Conservation (phyloP, 345 rosid species). For the Dimocarpus longan region DNA sequence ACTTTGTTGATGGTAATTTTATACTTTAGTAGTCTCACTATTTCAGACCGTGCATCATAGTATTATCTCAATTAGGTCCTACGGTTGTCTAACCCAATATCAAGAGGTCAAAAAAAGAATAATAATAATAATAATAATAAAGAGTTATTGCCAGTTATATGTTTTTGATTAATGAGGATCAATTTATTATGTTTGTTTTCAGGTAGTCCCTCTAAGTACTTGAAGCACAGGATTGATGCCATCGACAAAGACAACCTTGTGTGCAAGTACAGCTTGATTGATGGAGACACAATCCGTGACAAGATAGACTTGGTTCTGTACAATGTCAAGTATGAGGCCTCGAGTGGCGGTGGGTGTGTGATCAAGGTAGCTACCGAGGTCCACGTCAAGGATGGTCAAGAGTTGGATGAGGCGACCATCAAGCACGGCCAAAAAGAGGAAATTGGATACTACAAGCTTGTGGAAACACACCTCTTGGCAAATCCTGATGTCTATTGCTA, state of each 20-base stretch:
- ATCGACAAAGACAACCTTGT: too few species aligned
- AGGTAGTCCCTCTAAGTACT: background rate
- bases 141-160: background rate
- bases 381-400: conserved; percentile 28
- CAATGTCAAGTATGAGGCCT: conserved; percentile 28
- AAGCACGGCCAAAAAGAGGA: background rate
- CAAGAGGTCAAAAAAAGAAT: too few species aligned
- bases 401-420: conserved; percentile 25
- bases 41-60: too few species aligned
- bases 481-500: background rate
- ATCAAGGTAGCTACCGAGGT: conserved; percentile 9
- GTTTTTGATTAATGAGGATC: background rate
- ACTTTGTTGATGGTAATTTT: conserved; percentile 29
- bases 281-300: background rate
- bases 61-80: too few species aligned
- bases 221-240: too few species aligned
- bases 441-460: background rate
- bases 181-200: background rate
- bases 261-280: too few species aligned
- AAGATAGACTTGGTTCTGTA: conserved; percentile 18
- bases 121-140: too few species aligned
- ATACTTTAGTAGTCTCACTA: background rate
- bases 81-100: too few species aligned
- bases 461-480: background rate
- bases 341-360: background rate